phyloP scores from a whole-genome alignment of 805 yeast species.

The Wickerhamiella kurtzmanii region DNA sequence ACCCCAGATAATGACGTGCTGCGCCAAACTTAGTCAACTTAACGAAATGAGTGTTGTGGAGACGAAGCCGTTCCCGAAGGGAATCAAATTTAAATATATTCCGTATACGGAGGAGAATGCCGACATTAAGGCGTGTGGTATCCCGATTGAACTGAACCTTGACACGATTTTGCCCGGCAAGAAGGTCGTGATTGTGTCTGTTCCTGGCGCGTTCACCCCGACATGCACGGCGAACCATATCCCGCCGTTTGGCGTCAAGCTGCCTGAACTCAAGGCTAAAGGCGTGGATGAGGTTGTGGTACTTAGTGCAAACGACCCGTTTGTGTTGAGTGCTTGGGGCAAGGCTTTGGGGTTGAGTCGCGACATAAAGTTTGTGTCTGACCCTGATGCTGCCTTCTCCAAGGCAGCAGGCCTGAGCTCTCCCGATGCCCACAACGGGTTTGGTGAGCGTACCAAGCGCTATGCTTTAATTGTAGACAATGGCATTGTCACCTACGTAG shows the following conservation, averaged over 20 bases:
- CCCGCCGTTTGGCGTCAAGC: slow-evolving; percentile 47
- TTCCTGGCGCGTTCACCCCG: slow-evolving; percentile 84
- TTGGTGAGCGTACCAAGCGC: slow-evolving; percentile 52
- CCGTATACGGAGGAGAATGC: slow-evolving; percentile 24
- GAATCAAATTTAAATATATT: slow-evolving; percentile 24
- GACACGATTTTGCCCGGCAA: slow-evolving; percentile 30
- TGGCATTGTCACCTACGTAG: slow-evolving; percentile 40
- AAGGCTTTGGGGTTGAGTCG: slow-evolving; percentile 29
- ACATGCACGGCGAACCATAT: slow-evolving; percentile 61
- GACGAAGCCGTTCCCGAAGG: slow-evolving; percentile 21
- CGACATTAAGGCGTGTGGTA: slow-evolving; percentile 28
- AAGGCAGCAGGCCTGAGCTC: slow-evolving; percentile 43
- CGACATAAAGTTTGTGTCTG: slow-evolving; percentile 44
- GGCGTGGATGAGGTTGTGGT: slow-evolving; percentile 53
- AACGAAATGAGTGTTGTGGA: too few relatives aligned
- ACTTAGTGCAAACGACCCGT: slow-evolving; percentile 56
- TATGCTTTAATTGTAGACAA: slow-evolving; percentile 58
- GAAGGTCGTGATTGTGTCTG: slow-evolving; percentile 56
- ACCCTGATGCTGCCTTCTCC: slow-evolving; percentile 49
- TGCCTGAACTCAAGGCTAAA: slow-evolving; percentile 39
- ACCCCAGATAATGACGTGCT: too few relatives aligned
- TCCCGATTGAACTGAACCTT: slow-evolving; percentile 26
- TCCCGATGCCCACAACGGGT: slow-evolving; percentile 40
- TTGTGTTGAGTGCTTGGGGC: slow-evolving; percentile 60
- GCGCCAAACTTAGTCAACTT: too few relatives aligned